Conservation (phyloP, 2,329 filamentous ascomycete genomes). For the Colletotrichum siamense region DNA sequence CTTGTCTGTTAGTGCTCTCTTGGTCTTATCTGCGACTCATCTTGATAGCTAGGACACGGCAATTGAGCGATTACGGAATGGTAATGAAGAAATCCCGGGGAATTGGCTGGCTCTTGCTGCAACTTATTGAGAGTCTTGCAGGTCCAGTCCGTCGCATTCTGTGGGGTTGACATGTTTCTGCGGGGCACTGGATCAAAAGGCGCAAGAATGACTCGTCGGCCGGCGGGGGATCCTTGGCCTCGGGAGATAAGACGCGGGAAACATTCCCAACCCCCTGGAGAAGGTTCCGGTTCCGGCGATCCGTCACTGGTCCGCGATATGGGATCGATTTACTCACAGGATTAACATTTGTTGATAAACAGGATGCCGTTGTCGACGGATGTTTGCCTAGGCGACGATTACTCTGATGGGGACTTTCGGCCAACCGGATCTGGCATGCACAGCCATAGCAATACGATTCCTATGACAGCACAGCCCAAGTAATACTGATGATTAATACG, state of each 20-base stretch:
- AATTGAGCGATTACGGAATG: background rate
- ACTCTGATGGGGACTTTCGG: too few relatives aligned
- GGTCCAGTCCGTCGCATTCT: background rate
- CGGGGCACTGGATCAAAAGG: constrained; percentile 1
- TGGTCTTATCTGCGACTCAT: constrained; percentile 5
- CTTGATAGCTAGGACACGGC: background rate
- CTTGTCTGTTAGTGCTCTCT: background rate
- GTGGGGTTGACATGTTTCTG: constrained; percentile 5
- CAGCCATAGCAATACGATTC: background rate
- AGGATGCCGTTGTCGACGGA: background rate
- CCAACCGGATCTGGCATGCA: background rate
- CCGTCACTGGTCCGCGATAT: background rate
- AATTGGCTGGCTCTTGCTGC: background rate
- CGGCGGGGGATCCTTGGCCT: background rate
- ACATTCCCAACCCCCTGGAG: background rate
- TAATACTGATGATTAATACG: background rate
- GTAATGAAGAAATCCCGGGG: background rate
- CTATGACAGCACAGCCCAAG: background rate
- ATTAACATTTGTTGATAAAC: background rate
- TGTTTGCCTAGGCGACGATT: background rate
- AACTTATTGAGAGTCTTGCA: background rate
- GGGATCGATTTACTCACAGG: background rate
- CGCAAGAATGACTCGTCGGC: background rate
- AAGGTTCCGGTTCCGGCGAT: constrained; percentile 21
- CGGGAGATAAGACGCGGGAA: constrained; percentile 13